Conservation (phyloP, 352 stramenopile genomes). For the Phytophthora meadii region DNA sequence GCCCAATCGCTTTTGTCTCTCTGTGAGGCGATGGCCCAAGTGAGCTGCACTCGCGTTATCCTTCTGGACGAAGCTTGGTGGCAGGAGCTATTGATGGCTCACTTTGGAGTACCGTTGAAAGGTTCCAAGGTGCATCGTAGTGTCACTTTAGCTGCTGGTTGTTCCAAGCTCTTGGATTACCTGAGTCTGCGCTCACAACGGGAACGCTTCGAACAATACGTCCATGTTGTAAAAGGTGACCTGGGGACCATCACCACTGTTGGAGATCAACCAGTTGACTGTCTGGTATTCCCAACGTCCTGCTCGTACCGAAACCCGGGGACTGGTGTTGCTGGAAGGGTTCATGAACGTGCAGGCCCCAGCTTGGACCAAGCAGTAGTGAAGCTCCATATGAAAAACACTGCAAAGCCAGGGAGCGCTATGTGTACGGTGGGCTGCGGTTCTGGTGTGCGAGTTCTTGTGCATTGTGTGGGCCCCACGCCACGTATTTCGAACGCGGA, state of each 20-base stretch:
- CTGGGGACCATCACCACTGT: slow-evolving; percentile 46
- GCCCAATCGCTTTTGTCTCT: slow-evolving; percentile 10
- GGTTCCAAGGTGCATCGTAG: slow-evolving; percentile 18
- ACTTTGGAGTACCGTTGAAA: slow-evolving; percentile 20
- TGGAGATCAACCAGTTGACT: slow-evolving; percentile 49
- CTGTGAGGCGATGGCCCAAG: slow-evolving; percentile 21
- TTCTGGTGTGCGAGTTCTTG: slow-evolving; percentile 49
- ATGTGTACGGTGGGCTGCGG: slow-evolving; percentile 57
- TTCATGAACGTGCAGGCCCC: slow-evolving; percentile 58
- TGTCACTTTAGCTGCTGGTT: slow-evolving; percentile 17
- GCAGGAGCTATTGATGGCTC: slow-evolving; percentile 26
- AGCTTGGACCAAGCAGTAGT: slow-evolving; percentile 22
- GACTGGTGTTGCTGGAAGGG: slow-evolving; percentile 49
- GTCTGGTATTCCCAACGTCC: slow-evolving; percentile 69
- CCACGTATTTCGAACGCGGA: not conserved
- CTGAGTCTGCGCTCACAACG: slow-evolving; percentile 50
- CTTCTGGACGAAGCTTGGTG: slow-evolving; percentile 25
- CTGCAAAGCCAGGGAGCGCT: slow-evolving; percentile 18
- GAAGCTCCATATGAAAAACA: slow-evolving; percentile 11
- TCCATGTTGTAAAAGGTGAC: slow-evolving; percentile 53
- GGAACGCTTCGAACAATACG: slow-evolving; percentile 41
- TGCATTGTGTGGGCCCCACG: slow-evolving; percentile 63
- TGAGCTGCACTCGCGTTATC: not conserved
- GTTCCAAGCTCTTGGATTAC: slow-evolving; percentile 43
- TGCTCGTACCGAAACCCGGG: slow-evolving; percentile 42